Evolutionary conservation across 352 stramenopile genomes (phyloP).

Genomic region (Globisporangium polare): DNA sequence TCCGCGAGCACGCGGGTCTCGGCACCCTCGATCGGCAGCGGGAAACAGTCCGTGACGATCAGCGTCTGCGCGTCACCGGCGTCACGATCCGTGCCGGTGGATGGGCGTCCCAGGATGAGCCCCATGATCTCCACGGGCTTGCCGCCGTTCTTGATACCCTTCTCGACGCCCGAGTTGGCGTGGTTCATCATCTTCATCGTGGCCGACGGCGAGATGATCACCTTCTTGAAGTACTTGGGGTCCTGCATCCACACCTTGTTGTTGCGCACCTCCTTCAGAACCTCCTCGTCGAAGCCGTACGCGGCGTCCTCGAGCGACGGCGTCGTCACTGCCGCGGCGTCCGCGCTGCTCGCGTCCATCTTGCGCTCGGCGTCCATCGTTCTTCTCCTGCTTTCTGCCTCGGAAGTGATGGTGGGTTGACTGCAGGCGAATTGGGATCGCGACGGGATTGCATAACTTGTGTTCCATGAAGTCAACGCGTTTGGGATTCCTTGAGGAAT

Average conservation of each 20-base stretch:
- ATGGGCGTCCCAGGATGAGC: slow-evolving; percentile 94
- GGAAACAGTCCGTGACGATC: slow-evolving; percentile 98
- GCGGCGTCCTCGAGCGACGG: slow-evolving; percentile 52
- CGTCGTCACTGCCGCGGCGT: slow-evolving; percentile 9
- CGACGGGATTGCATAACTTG: not conserved
- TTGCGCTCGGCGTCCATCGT: slow-evolving; percentile 16
- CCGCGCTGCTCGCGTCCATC: slow-evolving; percentile 9
- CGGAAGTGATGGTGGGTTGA: slow-evolving; percentile 11
- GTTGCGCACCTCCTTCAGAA: slow-evolving; percentile 80
- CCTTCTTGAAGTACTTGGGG: slow-evolving; percentile 95
- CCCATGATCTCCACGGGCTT: slow-evolving; percentile 99
- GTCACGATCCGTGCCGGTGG: slow-evolving; percentile 80
- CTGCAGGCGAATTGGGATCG: not conserved
- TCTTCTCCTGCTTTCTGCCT: not conserved
- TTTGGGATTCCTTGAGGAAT: not conserved
- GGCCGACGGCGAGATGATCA: slow-evolving; percentile 92
- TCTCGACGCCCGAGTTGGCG: slow-evolving; percentile 97
- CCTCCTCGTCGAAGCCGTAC: slow-evolving; percentile 81
- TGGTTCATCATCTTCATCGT: slow-evolving; percentile 98
- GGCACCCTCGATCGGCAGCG: slow-evolving; percentile 95
- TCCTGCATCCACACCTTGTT: slow-evolving; percentile 91
- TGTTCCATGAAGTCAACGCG: not conserved
- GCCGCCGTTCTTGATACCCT: slow-evolving; percentile 93
- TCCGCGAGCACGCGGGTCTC: slow-evolving; percentile 96
- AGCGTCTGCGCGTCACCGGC: slow-evolving; percentile 88